A percentile compares a stretch with the other conserved stretches of the same genome.
Conservation (phyloP, 2,329 filamentous ascomycete genomes). For the Pestalotiopsis fici region DNA sequence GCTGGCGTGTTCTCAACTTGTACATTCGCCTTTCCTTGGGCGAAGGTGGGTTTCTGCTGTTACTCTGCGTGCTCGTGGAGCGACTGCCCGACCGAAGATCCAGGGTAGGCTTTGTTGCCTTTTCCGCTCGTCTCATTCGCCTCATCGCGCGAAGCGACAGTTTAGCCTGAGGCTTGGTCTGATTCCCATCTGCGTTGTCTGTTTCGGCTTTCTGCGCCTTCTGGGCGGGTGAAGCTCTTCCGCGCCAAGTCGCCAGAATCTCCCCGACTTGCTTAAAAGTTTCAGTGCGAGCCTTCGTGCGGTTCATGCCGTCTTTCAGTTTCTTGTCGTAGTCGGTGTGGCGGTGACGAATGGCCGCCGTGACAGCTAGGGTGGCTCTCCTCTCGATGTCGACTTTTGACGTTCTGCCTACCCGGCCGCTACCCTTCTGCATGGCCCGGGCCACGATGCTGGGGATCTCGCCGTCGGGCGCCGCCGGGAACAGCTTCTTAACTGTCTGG, state of each 20-base stretch:
- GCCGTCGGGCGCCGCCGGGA: conserved; percentile 38
- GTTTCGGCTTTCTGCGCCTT: neutral
- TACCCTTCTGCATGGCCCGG: conserved; percentile 45
- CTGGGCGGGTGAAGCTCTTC: neutral
- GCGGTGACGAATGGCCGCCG: conserved; percentile 48
- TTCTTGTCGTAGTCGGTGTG: conserved; percentile 48
- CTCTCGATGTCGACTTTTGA: conserved; percentile 34
- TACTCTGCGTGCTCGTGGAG: neutral
- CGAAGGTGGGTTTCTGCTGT: neutral
- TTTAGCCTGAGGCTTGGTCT: no score
- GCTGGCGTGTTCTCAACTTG: neutral
- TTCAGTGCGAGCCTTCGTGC: conserved; percentile 5
- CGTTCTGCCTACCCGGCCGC: conserved; percentile 48
- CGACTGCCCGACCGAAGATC: neutral
- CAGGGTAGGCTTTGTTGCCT: neutral
- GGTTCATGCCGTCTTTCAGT: conserved; percentile 18
- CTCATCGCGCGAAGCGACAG: neutral
- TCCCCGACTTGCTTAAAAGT: conserved; percentile 6
- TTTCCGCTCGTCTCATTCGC: neutral
- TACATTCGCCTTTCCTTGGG: neutral
- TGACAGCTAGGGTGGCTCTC: conserved; percentile 46
- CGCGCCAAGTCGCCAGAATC: conserved; percentile 15
- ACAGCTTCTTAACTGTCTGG: conserved; percentile 35
- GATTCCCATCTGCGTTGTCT: no score
- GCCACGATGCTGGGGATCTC: conserved; percentile 35